phyloP scores from a whole-genome alignment of 495 filamentous ascomycete species.

The Penicillium turbatum region DNA sequence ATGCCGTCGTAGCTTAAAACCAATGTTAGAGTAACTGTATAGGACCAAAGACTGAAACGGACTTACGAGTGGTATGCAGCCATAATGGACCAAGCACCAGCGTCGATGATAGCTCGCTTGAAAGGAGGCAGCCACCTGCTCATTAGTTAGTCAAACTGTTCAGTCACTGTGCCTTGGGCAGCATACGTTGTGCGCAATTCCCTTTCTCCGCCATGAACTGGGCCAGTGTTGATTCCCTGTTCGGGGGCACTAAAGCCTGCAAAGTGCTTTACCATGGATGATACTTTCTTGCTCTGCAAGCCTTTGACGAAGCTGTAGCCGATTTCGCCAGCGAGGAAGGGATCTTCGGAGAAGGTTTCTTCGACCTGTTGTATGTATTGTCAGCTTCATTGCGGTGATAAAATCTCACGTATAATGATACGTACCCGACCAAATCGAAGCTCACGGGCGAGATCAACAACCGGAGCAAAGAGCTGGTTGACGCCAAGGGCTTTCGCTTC shows the following conservation, averaged over 20 bases:
- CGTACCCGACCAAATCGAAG: conserved; percentile 57
- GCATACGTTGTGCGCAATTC: conserved; percentile 59
- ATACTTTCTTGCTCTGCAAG: conserved; percentile 58
- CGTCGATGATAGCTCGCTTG: conserved; percentile 64
- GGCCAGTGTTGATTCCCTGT: conserved; percentile 64
- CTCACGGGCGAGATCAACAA: conserved; percentile 64
- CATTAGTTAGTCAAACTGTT: neutral
- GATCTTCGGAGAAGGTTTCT: conserved; percentile 64
- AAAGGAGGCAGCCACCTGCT: conserved; percentile 57
- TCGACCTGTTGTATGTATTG: conserved; percentile 43
- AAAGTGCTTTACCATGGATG: conserved; percentile 68
- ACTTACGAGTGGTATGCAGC: conserved; percentile 58
- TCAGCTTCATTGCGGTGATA: neutral
- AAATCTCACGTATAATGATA: neutral
- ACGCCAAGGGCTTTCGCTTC: conserved; percentile 60
- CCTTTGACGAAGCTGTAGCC: conserved; percentile 58
- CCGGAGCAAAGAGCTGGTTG: conserved; percentile 65
- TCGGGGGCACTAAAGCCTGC: conserved; percentile 60
- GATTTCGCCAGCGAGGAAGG: conserved; percentile 57
- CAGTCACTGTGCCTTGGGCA: neutral
- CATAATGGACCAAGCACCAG: conserved; percentile 62
- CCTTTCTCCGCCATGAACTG: conserved; percentile 64
- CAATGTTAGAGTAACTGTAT: neutral
- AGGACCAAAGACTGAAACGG: neutral
- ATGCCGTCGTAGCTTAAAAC: conserved; percentile 54